Base-by-base conservation (phyloP, 2,329 filamentous ascomycete genomes). In the Aspergillus hiratsukae region DNA sequence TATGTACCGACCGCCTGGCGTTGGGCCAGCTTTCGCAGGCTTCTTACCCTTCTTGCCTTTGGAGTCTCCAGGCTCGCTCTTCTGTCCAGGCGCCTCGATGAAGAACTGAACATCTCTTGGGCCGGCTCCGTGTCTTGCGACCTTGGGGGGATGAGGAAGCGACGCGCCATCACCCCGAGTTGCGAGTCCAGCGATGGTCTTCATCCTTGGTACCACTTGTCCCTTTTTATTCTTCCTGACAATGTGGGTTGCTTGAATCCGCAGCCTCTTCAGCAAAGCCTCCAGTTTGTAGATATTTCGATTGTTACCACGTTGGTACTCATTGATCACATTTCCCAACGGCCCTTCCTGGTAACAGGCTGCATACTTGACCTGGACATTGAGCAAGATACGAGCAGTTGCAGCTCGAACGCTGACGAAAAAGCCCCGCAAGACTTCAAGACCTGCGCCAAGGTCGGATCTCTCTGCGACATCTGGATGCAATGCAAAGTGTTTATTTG, bases 321-420 rank as follows among this genome's bases (percentile, higher is more conserved):
- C 65, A 0, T 52, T 37, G 10, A 81, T 75, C 0, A 81, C 55
- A 0, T 61, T 35, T 3, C 51, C 54, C 21, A 86, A 67, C 2
- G 71, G 68, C 0, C 75, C 75, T 1, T 75, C 63, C 60, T 81
- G 76, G 68, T 84, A 85, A 64, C 84, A 87, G 0, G 83, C 82
- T 2, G 78, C 76, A 48, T 81, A 81, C 8, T 82, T 82, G 27
- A 87, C 83, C 56, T 88, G 86, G 3, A 87, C 73, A 55, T 88
- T 88, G 11, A 87, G 68, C 0, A 88, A 66, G 4, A 87, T 72
- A 3, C 84, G 77, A 41, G 78, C 79, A 14, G 83, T 81, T 2
- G 83, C 80, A 1, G 82, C 79, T 4, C 86, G 81, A 29, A 85
- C 81, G 63, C 83, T 87, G 10, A 83, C 75, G 64, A 82, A 87